These are phyloP conservation scores for Verticillium nubilum DNA, from an alignment of 2,329 filamentous ascomycete genomes.

Conservation along the genomic window DNA sequence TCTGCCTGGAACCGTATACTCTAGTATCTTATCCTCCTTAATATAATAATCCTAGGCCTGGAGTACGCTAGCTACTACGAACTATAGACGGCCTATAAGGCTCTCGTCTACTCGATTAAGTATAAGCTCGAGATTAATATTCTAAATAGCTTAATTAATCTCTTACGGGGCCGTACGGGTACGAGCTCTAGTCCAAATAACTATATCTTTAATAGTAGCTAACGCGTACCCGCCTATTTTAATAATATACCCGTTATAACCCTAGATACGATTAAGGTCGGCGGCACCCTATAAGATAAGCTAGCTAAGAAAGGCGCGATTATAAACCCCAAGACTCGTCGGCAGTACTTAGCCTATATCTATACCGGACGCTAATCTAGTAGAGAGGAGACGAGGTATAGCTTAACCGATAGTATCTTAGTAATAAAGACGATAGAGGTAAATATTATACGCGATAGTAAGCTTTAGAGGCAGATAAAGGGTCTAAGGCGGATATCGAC, in stretches of 20 bases:
- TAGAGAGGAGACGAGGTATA: too few species aligned
- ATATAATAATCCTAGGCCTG: slow-evolving; percentile 17
- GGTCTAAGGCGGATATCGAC: too few species aligned
- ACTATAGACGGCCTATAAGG: slow-evolving; percentile 15
- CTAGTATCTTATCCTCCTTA: slow-evolving; percentile 29
- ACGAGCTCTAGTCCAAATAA: neutral
- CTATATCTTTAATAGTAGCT: neutral
- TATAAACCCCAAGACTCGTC: too few species aligned
- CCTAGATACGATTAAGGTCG: neutral
- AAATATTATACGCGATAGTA: too few species aligned
- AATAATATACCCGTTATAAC: neutral
- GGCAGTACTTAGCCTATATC: too few species aligned
- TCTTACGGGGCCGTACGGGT: slow-evolving; percentile 10
- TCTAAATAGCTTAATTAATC: slow-evolving; percentile 26
- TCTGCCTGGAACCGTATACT: slow-evolving; percentile 17
- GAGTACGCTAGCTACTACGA: slow-evolving; percentile 14
- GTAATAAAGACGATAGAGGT: too few species aligned
- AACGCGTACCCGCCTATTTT: neutral
- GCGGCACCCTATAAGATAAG: too few species aligned
- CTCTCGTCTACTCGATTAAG: slow-evolving; percentile 25
- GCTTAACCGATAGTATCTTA: too few species aligned
- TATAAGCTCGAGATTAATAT: slow-evolving; percentile 29
- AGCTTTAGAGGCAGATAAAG: too few species aligned
- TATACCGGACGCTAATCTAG: too few species aligned
- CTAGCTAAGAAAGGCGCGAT: too few species aligned